Conservation (phyloP, 1,284 basidiomycete genomes). For the Thecaphora frezii region DNA sequence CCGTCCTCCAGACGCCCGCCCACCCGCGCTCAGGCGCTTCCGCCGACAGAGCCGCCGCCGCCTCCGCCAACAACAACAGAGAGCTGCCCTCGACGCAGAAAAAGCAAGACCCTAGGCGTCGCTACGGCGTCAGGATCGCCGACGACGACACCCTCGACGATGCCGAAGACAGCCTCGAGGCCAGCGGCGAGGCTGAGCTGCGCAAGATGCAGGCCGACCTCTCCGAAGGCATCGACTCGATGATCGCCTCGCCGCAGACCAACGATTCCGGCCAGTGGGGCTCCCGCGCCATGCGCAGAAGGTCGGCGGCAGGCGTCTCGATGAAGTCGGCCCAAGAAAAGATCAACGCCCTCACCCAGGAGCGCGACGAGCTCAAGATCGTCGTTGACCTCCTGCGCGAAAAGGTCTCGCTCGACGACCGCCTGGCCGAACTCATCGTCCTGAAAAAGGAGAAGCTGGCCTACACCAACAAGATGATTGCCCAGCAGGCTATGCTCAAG, state of each 20-base stretch:
- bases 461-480: constrained; percentile 50
- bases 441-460: constrained; percentile 52
- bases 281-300: constrained; percentile 41
- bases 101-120: constrained; percentile 34
- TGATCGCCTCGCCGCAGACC: constrained; percentile 18
- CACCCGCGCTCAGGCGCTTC: constrained; percentile 1
- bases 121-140: constrained; percentile 38
- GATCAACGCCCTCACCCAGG: constrained; percentile 53
- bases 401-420: constrained; percentile 51
- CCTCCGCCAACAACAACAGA: constrained; percentile 18
- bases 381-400: constrained; percentile 54
- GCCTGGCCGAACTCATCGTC: constrained; percentile 46
- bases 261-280: constrained; percentile 48
- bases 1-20: not conserved
- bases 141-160: constrained; percentile 40
- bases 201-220: constrained; percentile 38
- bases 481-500: constrained; percentile 48
- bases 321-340: constrained; percentile 53
- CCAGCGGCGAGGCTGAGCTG: constrained; percentile 30
- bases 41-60: constrained; percentile 1
- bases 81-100: constrained; percentile 37
- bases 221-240: constrained; percentile 34
- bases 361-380: constrained; percentile 56
- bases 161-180: constrained; percentile 38
- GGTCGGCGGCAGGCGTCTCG: constrained; percentile 47